Conservation (phyloP, 2,329 filamentous ascomycete genomes). For the Cercospora citrullina region DNA sequence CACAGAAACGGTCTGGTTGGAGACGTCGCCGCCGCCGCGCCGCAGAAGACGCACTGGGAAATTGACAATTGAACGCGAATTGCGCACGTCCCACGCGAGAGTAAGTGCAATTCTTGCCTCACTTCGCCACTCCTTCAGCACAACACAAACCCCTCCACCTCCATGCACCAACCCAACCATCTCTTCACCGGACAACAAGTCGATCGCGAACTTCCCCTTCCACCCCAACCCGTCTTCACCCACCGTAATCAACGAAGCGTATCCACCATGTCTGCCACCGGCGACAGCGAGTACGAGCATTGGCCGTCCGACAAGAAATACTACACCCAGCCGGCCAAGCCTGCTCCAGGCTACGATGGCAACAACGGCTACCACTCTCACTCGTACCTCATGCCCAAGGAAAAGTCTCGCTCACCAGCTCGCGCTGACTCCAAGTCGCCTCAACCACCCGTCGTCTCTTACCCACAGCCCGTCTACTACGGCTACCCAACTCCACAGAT, state of each 20-base stretch:
- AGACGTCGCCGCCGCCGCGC: conserved; percentile 26
- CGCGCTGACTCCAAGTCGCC: conserved; percentile 17
- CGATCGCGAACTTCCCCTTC: conserved; percentile 15
- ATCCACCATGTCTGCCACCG: conserved; percentile 13
- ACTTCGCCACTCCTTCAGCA: conserved; percentile 11
- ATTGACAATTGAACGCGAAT: conserved; percentile 6
- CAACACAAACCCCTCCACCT: conserved; percentile 1
- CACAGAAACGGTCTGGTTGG: conserved; percentile 33
- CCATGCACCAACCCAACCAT: conserved; percentile 15
- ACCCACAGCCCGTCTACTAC: conserved; percentile 27
- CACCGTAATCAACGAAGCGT: background rate
- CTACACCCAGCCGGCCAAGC: conserved; percentile 17
- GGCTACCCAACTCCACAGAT: conserved; percentile 18
- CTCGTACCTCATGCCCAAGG: conserved; percentile 30
- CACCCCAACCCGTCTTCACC: conserved; percentile 13
- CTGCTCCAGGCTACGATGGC: conserved; percentile 30
- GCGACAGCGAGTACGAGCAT: conserved; percentile 35
- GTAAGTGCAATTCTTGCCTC: conserved; percentile 19
- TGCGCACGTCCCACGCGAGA: conserved; percentile 5
- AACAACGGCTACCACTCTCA: conserved; percentile 35
- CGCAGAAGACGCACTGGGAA: conserved; percentile 20
- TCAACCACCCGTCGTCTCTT: conserved; percentile 20
- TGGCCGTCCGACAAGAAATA: conserved; percentile 34
- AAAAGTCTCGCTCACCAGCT: conserved; percentile 22
- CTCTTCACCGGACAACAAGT: conserved; percentile 10